Evolutionary conservation across 768 basidiomycete genomes (phyloP), one percentile per base, ranked within the genome.

Genomic region (Amanita rubescens): DNA sequence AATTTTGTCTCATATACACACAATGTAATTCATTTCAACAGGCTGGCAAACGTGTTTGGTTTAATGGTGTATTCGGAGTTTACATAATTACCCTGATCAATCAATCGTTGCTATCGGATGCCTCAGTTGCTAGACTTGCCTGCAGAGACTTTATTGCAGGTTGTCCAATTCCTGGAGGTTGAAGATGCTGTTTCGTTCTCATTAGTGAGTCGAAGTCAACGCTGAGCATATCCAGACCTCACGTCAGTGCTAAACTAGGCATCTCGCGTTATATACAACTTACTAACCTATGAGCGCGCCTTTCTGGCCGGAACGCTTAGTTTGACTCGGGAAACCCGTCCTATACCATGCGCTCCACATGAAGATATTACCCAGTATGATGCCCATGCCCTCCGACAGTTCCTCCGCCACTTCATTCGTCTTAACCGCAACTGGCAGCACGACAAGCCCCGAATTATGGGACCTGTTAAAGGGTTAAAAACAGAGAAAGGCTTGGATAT

Each of bases 241-340:
- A 38, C 19, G 8, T 30, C 30, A 38, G 12, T 1, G 14, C 3
- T 2, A 12, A 22, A 11, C 12, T n/a, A 53, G 52, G 24, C 46
- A 33, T 53, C 39, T 32, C 33, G 33, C 20, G 43, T 17, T 24
- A 20, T 46, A 14, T 43, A 27, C 15, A 20, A 34, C 24, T 35
- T 42, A 19, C 25, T 3, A 22, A 24, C 17, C 10, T 46, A 37
- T n/a, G 34, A 67, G 47, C 63, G 62, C 9, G 56, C 54, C 11
- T 66, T 58, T 49, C 70, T 69, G 69, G 65, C 68, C n/a, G 48
- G 51, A 17, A 56, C 63, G 7, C 57, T 71, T 5, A 47, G 57
- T 22, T 35, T 45, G n/a, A 58, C 65, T n/a, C 62, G 59, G 9
- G 54, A 35, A 3, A 39, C 39, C 10, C 48, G 52, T 34, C 70